Evolutionary conservation across 2,329 filamentous ascomycete species (phyloP), one percentile per base, ranked within the genome.

Genomic region (Monilinia vaccinii-corymbosi): DNA sequence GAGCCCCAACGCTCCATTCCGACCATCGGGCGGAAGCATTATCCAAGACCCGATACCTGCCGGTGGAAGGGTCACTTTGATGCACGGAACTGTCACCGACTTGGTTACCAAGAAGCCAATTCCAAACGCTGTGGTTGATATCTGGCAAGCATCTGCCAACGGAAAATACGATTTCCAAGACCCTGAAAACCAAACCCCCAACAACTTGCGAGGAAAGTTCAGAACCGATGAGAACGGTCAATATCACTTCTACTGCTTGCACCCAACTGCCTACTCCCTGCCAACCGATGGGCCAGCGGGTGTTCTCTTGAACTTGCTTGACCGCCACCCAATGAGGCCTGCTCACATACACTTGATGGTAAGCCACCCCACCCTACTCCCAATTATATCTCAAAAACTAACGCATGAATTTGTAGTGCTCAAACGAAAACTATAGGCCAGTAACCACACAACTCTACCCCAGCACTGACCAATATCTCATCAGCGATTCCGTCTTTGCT

Each of bases 391-490:
- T 34, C 32, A 36, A 21, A 18, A 44, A 31, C 50, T 56, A 57
- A 45, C 50, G 32, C 23, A 58, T 44, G 40, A 21, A 18, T 44
- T 62, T 63, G 59, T 61, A 81, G 77, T 75, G 80, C 71, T 77
- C 78, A 32, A 76, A 78, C 14, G 77, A 80, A 2, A 81, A 80
- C 9, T 85, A 86, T 75, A 87, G 84, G 68, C 78, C 85, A 0
- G 79, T 95, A 51, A 87, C 86, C 0, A 88, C 86, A 1, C 89
- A 94, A 72, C 84, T 94, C 59, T 93, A 91, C 70, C 87, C 91
- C 71, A 76, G 78, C 60, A 78, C 82, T 63, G 83, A 85, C 72
- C 78, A 81, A 63, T 85, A 88, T 66, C 75, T 89, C 25, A 66
- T 66, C 7, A 74, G 76, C 47, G 80, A 83, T 64, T 74, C 75